Conservation (phyloP, 2,329 filamentous ascomycete species). For the Arthrinium phaeospermum region DNA sequence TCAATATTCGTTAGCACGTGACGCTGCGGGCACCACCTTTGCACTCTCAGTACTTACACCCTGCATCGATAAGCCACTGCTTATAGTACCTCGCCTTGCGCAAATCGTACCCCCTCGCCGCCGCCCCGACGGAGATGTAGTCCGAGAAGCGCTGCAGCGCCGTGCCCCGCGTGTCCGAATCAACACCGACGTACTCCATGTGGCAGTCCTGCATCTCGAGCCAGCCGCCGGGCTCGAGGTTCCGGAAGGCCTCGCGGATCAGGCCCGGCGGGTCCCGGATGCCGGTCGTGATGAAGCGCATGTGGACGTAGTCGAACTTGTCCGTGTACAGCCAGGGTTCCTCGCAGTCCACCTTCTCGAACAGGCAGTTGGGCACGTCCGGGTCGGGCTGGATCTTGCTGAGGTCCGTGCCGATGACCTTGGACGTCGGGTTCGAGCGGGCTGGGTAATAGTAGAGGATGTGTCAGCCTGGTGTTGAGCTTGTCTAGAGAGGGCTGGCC, state of each 20-base stretch:
- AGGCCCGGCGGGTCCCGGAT: slow-evolving; percentile 17
- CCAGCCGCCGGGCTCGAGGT: slow-evolving; percentile 21
- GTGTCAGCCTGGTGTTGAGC: too few species aligned
- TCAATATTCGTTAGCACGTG: not conserved
- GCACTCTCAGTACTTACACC: slow-evolving; percentile 9
- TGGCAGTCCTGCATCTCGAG: slow-evolving; percentile 22
- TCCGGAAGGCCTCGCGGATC: slow-evolving; percentile 19
- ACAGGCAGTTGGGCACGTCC: slow-evolving; percentile 17
- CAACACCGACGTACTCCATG: slow-evolving; percentile 19
- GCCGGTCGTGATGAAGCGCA: slow-evolving; percentile 11
- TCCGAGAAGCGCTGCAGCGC: slow-evolving; percentile 18
- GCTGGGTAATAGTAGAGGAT: not conserved
- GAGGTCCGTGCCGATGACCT: slow-evolving; percentile 4
- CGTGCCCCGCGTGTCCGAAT: slow-evolving; percentile 5
- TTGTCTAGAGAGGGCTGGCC: too few species aligned
- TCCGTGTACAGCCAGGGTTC: not conserved
- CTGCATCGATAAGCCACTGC: slow-evolving; percentile 16
- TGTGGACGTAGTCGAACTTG: slow-evolving; percentile 20
- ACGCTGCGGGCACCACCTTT: not conserved
- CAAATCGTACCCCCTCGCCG: slow-evolving; percentile 15
- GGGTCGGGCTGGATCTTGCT: slow-evolving; percentile 1
- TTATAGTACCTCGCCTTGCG: slow-evolving; percentile 19
- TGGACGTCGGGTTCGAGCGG: slow-evolving; percentile 18
- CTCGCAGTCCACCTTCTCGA: slow-evolving; percentile 20
- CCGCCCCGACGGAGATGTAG: slow-evolving; percentile 1